A percentile compares a stretch with the other conserved stretches of the same genome.
Conservation (phyloP, 805 yeast species). For the Sugiyamaella marilandica region DNA sequence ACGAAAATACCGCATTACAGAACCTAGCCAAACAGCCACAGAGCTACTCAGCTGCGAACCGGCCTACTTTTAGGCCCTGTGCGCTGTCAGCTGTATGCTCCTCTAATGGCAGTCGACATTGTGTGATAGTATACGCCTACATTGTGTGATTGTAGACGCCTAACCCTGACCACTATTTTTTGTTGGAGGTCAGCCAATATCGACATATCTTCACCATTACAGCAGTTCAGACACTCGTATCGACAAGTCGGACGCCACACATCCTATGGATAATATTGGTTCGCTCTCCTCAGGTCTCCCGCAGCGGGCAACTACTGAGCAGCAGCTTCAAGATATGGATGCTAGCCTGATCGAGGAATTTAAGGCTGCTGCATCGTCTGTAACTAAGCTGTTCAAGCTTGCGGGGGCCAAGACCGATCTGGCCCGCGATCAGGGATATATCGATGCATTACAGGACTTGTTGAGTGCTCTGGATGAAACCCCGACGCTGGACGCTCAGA, state of each 20-base stretch:
- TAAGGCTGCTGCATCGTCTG: constrained; percentile 27
- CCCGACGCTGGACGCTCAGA: constrained; percentile 18
- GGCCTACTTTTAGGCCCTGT: background rate
- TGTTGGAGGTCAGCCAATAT: background rate
- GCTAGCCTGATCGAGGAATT: constrained; percentile 21
- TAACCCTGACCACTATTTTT: background rate
- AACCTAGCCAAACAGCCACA: no score
- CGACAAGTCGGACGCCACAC: background rate
- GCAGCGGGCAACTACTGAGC: constrained; percentile 13
- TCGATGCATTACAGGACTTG: constrained; percentile 24
- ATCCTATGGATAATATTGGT: constrained; percentile 19
- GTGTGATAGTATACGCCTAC: background rate
- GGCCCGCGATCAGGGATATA: constrained; percentile 23
- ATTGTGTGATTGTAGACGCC: background rate
- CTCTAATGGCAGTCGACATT: background rate
- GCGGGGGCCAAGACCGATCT: constrained; percentile 19
- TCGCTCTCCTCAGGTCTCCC: constrained; percentile 22
- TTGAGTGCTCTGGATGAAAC: constrained; percentile 18
- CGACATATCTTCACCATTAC: background rate
- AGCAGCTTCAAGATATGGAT: constrained; percentile 22
- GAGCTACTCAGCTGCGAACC: no score
- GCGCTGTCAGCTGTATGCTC: background rate
- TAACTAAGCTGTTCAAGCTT: constrained; percentile 27
- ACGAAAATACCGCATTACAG: no score
- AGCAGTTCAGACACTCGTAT: background rate